Evolutionary conservation across 1,284 basidiomycete species (phyloP), one percentile per base, ranked within the genome.

Genomic region (Macrocybe sp.): DNA sequence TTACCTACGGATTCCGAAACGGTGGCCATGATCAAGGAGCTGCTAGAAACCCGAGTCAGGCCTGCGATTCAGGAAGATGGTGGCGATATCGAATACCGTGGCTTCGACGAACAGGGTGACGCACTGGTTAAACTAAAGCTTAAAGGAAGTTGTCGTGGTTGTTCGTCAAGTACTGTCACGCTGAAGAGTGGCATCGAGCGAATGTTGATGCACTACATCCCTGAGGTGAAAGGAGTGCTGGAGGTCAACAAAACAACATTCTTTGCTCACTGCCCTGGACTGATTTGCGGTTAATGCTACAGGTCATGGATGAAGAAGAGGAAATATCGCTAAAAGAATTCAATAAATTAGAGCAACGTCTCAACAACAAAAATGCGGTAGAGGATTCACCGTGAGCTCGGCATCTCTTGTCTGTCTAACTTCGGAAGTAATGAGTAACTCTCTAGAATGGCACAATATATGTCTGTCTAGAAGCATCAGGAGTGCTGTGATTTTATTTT

Each of bases 201-300:
- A 52, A 99, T 99, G 97, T 73, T 99, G 60, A 96, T 92, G 91
- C 96, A 99, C 68, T 99, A 98, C 62, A 92, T 99, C 47, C 96
- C 96, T 5, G 95, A 99, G 68, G 96, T 99, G 32, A 89, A 96
- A 66, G 85, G 83, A n/a, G 94, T 99, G 5, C 92, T 97, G 61
- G 94, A 98, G 82, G 92, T 88, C 52, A 63, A 75, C 65, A 9
- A 28, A 41, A n/a, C 28, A 14, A 4, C n/a, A 29, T 45, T 28
- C 29, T 11, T 11, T 37, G 5, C 22, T 14, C 29, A 30, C 9
- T 41, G 2, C 10, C 37, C 33, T 29, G 29, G 6, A 41, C 50
- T 58, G 10, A 58, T 49, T 3, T 22, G 44, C 35, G 22, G 4
- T 22, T 22, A 22, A 3, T 22, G 38, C 41, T 34, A 9, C 53